Conservation (phyloP, 2,329 filamentous ascomycete species). For the Aquanectria penicillioides region DNA sequence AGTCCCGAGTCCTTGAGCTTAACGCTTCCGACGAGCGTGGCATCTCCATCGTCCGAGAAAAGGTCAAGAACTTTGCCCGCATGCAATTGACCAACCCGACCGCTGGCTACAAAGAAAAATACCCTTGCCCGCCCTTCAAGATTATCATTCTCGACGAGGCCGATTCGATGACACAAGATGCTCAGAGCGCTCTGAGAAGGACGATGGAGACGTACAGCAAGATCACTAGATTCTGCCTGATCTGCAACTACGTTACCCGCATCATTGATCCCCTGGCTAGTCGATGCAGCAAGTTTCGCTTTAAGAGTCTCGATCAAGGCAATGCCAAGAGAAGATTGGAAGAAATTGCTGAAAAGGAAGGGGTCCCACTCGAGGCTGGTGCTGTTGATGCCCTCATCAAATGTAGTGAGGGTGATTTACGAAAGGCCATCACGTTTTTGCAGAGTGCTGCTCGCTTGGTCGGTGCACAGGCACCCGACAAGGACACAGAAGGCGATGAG, state of each 20-base stretch:
- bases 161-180: constrained; percentile 99
- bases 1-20: constrained; percentile 94
- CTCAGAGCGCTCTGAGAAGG: constrained; percentile 88
- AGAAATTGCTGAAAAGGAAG: constrained; percentile 84
- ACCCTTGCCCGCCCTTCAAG: constrained; percentile 97
- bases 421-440: constrained; percentile 95
- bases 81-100: constrained; percentile 91
- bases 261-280: constrained; percentile 97
- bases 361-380: constrained; percentile 78
- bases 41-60: constrained; percentile 95
- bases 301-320: constrained; percentile 91
- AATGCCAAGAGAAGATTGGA: constrained; percentile 83
- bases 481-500: constrained; percentile 63
- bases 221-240: constrained; percentile 96
- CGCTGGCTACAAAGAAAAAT: constrained; percentile 72
- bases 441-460: constrained; percentile 93
- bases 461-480: constrained; percentile 67
- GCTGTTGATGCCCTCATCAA: constrained; percentile 85
- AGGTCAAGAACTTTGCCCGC: constrained; percentile 97
- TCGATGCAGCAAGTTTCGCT: constrained; percentile 95
- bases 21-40: constrained; percentile 99
- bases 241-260: constrained; percentile 98
- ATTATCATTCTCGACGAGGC: constrained; percentile 99
- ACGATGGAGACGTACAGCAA: constrained; percentile 99
- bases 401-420: constrained; percentile 91